Percentiles rank a stretch among this genome's conserved stretches.
phyloP scores from a whole-genome alignment of 2,329 filamentous ascomycete genomes.

The Botryosphaeria agaves region DNA sequence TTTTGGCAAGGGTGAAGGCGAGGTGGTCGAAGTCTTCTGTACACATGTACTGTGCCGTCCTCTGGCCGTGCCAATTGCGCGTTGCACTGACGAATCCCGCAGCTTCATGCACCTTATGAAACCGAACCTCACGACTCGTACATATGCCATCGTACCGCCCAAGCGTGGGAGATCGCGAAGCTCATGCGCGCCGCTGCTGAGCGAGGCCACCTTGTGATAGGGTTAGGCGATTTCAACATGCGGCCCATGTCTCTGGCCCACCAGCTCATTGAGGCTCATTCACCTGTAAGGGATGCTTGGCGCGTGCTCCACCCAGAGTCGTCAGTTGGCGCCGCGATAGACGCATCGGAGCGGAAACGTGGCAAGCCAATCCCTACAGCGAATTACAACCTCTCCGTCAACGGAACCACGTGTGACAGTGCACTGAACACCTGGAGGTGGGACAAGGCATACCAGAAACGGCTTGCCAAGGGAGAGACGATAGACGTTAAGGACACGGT shows the following conservation, averaged over 20 bases:
- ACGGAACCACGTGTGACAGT: slow-evolving; percentile 77
- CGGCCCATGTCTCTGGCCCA: slow-evolving; percentile 74
- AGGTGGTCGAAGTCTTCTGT: slow-evolving; percentile 77
- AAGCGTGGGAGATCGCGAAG: slow-evolving; percentile 91
- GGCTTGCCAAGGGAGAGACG: slow-evolving; percentile 46
- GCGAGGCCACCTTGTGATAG: slow-evolving; percentile 67
- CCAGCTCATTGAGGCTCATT: slow-evolving; percentile 61
- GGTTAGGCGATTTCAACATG: slow-evolving; percentile 93
- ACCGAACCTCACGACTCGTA: slow-evolving; percentile 66
- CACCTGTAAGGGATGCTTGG: slow-evolving; percentile 72
- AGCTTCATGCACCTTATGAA: slow-evolving; percentile 77
- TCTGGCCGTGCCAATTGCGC: background rate
- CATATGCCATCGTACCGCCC: slow-evolving; percentile 73
- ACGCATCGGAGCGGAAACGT: slow-evolving; percentile 49
- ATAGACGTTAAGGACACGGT: slow-evolving; percentile 46
- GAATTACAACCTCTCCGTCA: slow-evolving; percentile 57
- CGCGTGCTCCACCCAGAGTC: slow-evolving; percentile 67
- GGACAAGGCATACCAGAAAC: slow-evolving; percentile 52
- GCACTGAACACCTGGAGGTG: slow-evolving; percentile 89
- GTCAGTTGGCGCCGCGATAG: slow-evolving; percentile 55
- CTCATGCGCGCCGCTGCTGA: slow-evolving; percentile 68
- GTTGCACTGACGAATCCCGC: slow-evolving; percentile 2
- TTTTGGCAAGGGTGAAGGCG: slow-evolving; percentile 43
- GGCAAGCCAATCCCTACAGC: slow-evolving; percentile 54
- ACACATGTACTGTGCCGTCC: slow-evolving; percentile 47